Evolutionary conservation across 805 yeast species (phyloP), one percentile per base, ranked within the genome.

Genomic region (Metschnikowia colocasiae): DNA sequence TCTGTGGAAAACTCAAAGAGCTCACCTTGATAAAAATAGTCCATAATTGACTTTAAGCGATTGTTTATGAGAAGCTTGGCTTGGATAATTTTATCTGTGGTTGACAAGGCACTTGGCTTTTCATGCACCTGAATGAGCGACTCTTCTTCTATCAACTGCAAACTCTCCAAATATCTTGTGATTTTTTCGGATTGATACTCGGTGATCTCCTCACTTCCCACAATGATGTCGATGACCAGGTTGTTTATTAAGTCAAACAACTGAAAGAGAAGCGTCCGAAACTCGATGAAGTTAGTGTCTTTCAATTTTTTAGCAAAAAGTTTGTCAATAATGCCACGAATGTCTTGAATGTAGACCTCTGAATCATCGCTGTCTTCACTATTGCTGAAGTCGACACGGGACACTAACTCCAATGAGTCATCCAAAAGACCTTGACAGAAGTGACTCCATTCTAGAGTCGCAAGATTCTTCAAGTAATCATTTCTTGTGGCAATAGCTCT

Each of bases 21-120:
- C 31, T 71, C 76, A 4, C 82, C 83, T 52, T 76, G 75, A 59
- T 76, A 77, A 53, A 79, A 79, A 41, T 65, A 55, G 15, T 69
- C 76, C 63, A 78, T 66, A 37, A 79, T 79, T 35, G 68, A 74
- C 33, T 64, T 70, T 54, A 79, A 64, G 51, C 72, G 78, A 49
- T 59, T 62, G 45, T 59, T 66, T 43, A 72, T 53, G 40, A 71
- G 55, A 46, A 66, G 64, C 36, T 57, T 53, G n/a, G 64, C 49
- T 46, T 70, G 71, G 41, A 56, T 53, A 34, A 69, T 46, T 47
- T 65, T 54, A 40, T 50, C 51, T 22, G 48, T 45, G 4, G 53
- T 46, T 10, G 50, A 44, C 18, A 56, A 50, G 15, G 29, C 45
- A 6, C 45, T 29, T 15, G 41, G 35, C 8, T 43, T 39, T 25